These are phyloP conservation scores for Lasiosphaeriaceae sp. DNA, from an alignment of 495 filamentous ascomycete genomes.

Conservation along the genomic window DNA sequence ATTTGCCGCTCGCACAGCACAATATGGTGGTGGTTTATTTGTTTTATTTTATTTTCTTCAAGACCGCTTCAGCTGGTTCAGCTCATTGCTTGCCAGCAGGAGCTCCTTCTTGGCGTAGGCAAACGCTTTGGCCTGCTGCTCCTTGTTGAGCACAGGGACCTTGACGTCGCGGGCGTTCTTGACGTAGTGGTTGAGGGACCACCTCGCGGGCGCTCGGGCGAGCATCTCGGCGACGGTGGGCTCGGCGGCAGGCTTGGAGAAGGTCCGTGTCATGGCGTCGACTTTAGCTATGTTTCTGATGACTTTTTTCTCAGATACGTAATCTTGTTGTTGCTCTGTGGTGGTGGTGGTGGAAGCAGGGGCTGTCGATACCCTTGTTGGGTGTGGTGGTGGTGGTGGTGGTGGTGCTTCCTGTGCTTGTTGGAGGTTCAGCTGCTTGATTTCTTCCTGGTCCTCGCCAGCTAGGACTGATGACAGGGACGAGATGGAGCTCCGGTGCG, in stretches of 20 bases:
- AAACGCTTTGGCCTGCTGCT: no score
- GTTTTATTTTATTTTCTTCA: no score
- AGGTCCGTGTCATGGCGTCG: slow-evolving; percentile 28
- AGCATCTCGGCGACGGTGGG: slow-evolving; percentile 38
- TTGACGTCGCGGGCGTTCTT: slow-evolving; percentile 25
- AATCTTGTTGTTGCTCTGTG: no score
- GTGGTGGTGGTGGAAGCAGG: neutral
- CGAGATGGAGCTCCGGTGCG: slow-evolving; percentile 15
- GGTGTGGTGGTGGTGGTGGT: slow-evolving; percentile 8
- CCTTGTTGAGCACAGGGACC: no score
- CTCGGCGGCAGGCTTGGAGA: slow-evolving; percentile 30
- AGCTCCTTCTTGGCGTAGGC: neutral
- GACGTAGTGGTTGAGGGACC: slow-evolving; percentile 35
- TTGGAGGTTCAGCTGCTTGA: slow-evolving; percentile 1
- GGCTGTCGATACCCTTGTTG: neutral
- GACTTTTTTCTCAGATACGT: no score
- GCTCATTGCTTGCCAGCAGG: neutral
- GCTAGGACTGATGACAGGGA: slow-evolving; percentile 11
- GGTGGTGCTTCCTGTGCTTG: neutral
- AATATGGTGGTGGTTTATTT: no score
- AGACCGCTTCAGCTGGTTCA: no score
- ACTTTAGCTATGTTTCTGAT: slow-evolving; percentile 6
- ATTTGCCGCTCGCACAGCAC: no score
- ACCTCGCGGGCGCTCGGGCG: slow-evolving; percentile 31
- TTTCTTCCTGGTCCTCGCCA: neutral